Base-by-base conservation (phyloP, 192 early-diverging fungal species). In the Coemansia umbellata region DNA sequence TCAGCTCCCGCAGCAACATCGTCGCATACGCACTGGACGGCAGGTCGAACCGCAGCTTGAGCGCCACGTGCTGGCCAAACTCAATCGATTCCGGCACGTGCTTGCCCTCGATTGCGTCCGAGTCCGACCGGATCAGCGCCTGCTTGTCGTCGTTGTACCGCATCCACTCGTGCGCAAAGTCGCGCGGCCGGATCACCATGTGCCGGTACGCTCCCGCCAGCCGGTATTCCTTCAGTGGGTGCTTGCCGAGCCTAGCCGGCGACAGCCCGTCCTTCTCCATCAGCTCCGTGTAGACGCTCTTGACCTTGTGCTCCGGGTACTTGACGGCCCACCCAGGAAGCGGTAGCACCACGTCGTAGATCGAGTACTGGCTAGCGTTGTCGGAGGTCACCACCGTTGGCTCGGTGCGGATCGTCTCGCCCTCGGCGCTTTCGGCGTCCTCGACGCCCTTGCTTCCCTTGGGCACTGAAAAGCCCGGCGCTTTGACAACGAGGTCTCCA, bases 1-100 rank as follows among this genome's bases (percentile, higher is more conserved):
- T 86, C 18, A 96, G 69, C 66, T 99, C 97, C 15, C 95, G 81
- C 49, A 99, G 68, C n/a, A 87, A 85, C 94, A 99, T 97, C 0
- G 97, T 99, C 2, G 97, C 97, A 65, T 99, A 99, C 28, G 88
- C 82, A 33, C 90, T 92, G 2, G 90, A 80, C 24, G 66, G 71
- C 42, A 99, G 75, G 15, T 87, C 89, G 54, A 99, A 84, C 26
- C 83, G 74, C 13, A 94, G 60, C 35, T 87, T 73, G 22, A 95
- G 53, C 8, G 88, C 96, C 19, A 88, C 31, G 10, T 81, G 78
- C 47, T 83, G 59, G 21, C 94, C 94, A 31, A 80, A 83, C n/a
- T 55, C 73, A 3, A 77, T 43, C 8, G 58, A 63, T 43, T 32
- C 53, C 0, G 77, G 73, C 8, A 52, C 59, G 15, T 68, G 31